Evolutionary conservation across 495 filamentous ascomycete species (phyloP), one percentile per base, ranked within the genome.

Genomic region (Penicillium pancosmium): DNA sequence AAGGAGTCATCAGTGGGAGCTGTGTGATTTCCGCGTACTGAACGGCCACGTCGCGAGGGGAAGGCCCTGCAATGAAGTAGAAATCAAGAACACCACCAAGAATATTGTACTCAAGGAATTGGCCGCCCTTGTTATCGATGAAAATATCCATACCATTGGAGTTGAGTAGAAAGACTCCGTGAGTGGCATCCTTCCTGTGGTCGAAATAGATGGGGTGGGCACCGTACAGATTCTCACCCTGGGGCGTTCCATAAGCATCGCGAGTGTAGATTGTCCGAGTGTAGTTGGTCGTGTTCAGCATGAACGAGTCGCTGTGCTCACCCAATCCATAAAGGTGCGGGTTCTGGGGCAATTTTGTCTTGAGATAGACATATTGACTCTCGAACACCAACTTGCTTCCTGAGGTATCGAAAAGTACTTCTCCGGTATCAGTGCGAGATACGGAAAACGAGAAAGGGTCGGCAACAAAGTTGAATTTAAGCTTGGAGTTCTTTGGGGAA

Each of bases 71-170:
- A 53, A 78, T 80, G 67, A 85, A 79, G 65, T 82, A 83, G 36
- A 84, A 67, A 52, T 84, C 82, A 34, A 85, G 78, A 55, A 71
- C 78, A 31, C 82, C 82, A 23, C 82, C 82, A 5, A 85, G 65
- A 4, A 82, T 75, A 40, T 88, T 81, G 86, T 88, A 92, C 8
- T 88, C 89, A 54, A 92, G 81, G 61, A 83, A 85, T 4, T 82
- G 72, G 5, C 84, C 80, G 47, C 77, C 77, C 57, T 52, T 47
- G 41, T 62, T 56, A 34, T 57, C 60, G 33, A 91, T 71, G 21
- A 90, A 70, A 7, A 90, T 78, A 62, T 91, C 89, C 64, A 89
- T 86, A 8, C 82, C 85, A 63, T 92, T 88, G 13, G 83, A 77
- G 65, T 84, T 85, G n/a, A 80, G 75, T 6, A 76, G 66, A 60